Base-by-base conservation (phyloP, 768 basidiomycete species). In the Pulveroboletus sp. region DNA sequence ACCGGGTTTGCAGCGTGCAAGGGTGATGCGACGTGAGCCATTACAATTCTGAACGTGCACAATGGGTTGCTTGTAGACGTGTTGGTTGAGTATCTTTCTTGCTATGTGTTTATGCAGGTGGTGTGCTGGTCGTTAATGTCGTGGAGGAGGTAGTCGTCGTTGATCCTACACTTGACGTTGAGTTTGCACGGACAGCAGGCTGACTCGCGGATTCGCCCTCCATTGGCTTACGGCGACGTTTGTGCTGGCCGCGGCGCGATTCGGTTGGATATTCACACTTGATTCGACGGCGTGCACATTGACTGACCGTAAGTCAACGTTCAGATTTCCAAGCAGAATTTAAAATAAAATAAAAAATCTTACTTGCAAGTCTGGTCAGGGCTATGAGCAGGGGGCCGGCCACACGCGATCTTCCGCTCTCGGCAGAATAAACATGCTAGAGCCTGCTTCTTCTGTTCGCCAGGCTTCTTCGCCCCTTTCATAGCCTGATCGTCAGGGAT, bases 331-430 rank as follows among this genome's bases (percentile, higher is more conserved):
- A 48, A 36, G 46, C 33, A 33, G 40, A 38, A 57, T 14, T 21
- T 21, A 21, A 21, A 38, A 37, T 27, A 27, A 33, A 12, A 33
- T 12, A 33, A 53, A 50, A 3, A 61, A n/a, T 47, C 76, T 61
- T 46, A 77, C 76, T 77, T 76, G 76, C 76, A 77, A 8, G 73
- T 68, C 48, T 62, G 65, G 46, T 73, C 71, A 48, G 61, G 57
- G 53, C 53, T 66, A 17, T 68, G 68, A 26, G 70, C 67, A 47
- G 67, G 55, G 14, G 75, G 74, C 14, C 73, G 64, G 28, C 76
- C 76, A 55, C 76, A 77, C 21, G 74, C 74, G 57, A 77, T 77
- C 63, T 77, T 77, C 52, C 76, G 64, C 64, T 75, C 74, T 51
- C 76, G 66, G 54, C 76, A 77, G 64, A 77, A 77, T 45, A 72